Evolutionary conservation across 805 yeast genomes (phyloP), one percentile per base, ranked within the genome.

Genomic region (Saccharomycodes ludwigii): DNA sequence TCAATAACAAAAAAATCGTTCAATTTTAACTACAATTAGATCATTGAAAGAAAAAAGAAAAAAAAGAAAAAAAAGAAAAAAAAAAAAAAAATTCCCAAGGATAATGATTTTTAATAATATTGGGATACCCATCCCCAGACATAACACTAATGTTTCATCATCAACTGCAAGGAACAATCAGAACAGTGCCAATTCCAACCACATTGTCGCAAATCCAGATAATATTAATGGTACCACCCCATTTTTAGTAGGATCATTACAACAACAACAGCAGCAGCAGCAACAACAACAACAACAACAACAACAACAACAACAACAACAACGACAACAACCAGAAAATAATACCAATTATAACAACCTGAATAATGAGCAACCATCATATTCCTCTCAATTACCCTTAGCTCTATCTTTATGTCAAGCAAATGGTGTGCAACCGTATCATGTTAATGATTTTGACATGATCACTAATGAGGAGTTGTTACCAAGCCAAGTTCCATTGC

Each of bases 381-480:
- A 21, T 18, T 23, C 27, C 30, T 31, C 33, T 30, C 39, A 41
- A 19, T 30, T 45, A 22, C 44, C 50, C n/a, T 36, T 44, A 28
- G 34, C 44, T 4, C 34, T 43, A 34, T 40, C 44, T 10, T n/a
- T n/a, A n/a, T n/a, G n/a, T 20, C 52, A 49, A 33, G 44, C 50
- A 24, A 41, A 46, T 28, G 45, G 50, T 3, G 47, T 44, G 18
- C 43, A 42, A 18, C 35, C 44, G 16, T 31, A 52, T 16, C 41
- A 48, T 18, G 34, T 53, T 13, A 54, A 53, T 33, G n/a, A n/a
- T n/a, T n/a, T n/a, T n/a, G n/a, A n/a, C n/a, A n/a, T n/a, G n/a
- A n/a, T n/a, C n/a, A n/a, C n/a, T n/a, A n/a, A n/a, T n/a, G n/a
- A n/a, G n/a, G n/a, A n/a, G n/a, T n/a, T n/a, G n/a, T 32, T 48